Evolutionary conservation across 2,329 filamentous ascomycete species (phyloP).

Genomic region (Penicillium olsonii): DNA sequence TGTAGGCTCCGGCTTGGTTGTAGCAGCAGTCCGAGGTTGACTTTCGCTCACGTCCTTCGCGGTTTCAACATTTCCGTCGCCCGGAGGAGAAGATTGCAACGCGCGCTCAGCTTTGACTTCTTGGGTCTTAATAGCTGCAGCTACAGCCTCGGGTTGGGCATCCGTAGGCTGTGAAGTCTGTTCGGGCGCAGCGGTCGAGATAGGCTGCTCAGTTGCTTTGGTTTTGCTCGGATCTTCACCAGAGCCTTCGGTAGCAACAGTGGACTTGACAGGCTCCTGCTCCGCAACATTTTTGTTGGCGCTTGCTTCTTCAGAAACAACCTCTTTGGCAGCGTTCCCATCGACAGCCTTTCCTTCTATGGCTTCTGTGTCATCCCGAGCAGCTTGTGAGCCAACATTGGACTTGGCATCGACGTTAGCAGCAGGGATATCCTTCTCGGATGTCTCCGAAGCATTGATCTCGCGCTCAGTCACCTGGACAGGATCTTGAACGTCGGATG

Average conservation of each 20-base stretch:
- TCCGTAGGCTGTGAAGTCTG: too few species aligned
- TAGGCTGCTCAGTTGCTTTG: background rate
- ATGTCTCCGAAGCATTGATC: background rate
- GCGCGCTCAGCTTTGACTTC: background rate
- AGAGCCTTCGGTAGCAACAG: background rate
- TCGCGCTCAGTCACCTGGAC: background rate
- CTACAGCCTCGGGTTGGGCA: background rate
- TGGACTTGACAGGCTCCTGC: background rate
- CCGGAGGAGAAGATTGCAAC: background rate
- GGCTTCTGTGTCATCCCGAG: background rate
- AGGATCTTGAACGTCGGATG: conserved; percentile 2
- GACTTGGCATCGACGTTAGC: background rate
- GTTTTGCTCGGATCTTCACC: background rate
- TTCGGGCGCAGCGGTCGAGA: background rate
- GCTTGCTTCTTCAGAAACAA: background rate
- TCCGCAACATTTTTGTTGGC: background rate
- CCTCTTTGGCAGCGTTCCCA: background rate
- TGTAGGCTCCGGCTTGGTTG: background rate
- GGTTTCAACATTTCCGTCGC: background rate
- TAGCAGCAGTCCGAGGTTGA: background rate
- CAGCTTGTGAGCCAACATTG: background rate
- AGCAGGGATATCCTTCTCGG: background rate
- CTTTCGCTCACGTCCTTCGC: background rate
- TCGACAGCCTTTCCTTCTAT: background rate
- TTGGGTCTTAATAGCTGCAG: background rate